These are phyloP conservation scores for Dactylis glomerata DNA, from an alignment of 176 grass and related monocot species.

Conservation along the genomic window DNA sequence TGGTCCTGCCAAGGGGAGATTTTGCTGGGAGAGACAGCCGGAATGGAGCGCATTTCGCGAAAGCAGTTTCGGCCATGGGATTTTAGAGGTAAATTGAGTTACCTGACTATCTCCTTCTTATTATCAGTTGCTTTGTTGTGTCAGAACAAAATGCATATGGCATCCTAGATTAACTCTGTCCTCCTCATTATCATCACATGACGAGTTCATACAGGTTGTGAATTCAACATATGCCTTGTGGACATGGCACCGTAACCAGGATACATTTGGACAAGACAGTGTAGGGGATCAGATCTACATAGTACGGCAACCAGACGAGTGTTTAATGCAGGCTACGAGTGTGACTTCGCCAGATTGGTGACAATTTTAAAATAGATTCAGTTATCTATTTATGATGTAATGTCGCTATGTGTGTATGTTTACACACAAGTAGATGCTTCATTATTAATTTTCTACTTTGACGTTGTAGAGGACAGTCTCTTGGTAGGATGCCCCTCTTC, in stretches of 20 bases:
- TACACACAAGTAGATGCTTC: neutral
- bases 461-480: constrained; percentile 3
- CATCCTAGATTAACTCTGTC: neutral
- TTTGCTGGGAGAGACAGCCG: constrained; percentile 79
- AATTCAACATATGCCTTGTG: constrained; percentile 94
- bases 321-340: constrained; percentile 24
- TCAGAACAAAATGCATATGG: neutral
- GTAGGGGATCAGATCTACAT: constrained; percentile 91
- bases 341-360: constrained; percentile 27
- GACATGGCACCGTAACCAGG: constrained; percentile 96
- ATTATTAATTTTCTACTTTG: neutral
- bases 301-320: constrained; percentile 71
- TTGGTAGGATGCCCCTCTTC: neutral
- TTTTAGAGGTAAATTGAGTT: constrained; percentile 59
- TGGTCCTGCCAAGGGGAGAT: constrained; percentile 76
- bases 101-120: neutral
- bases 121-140: neutral
- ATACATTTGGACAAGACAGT: constrained; percentile 51
- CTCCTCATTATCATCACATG: neutral
- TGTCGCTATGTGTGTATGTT: neutral
- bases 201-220: constrained; percentile 49
- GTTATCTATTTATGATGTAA: neutral
- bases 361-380: neutral
- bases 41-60: constrained; percentile 93
- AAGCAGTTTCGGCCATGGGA: constrained; percentile 94